Base-by-base conservation (phyloP, 495 filamentous ascomycete species). In the Aspergillus campestris region DNA sequence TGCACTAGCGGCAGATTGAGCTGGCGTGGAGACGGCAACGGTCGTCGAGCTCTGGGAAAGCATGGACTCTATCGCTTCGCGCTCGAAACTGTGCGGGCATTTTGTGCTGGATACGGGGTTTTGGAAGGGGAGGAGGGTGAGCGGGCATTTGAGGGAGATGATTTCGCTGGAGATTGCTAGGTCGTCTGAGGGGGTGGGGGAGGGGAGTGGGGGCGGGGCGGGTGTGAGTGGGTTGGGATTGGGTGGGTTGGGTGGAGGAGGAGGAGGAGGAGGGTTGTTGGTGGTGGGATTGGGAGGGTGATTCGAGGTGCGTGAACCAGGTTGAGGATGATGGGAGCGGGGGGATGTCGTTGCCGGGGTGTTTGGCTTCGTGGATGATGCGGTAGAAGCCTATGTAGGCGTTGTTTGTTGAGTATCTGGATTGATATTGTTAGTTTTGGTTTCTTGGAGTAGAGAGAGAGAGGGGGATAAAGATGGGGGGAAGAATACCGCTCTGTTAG, bases 71-170 rank as follows among this genome's bases (percentile, higher is more conserved):
- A 95, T 87, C 6, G 86, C 86, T 3, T 64, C 53, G 51, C 78
- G 82, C 62, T 95, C 84, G 61, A 94, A 95, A 7, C 76, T 86
- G 59, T 95, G 89, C 7, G 76, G 81, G 67, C 89, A 95, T 52
- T 84, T 83, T 4, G 64, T 74, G 61, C 79, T 88, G n/a, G 77
- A 89, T 2, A 76, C 66, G 0, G 89, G 89, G 38, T 91, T 78
- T 24, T 69, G 66, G 70, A 87, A 87, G n/a, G 72, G 59, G 32
- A 73, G 71, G 34, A 94, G 71, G 1, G 89, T 90, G n/a, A 95
- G 57, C 0, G 87, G 87, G 54, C 89, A 95, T 57, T 81, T 84
- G 40, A 87, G 74, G 47, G 80, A 84, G 50, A 84, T 72, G 12
- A 73, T 75, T 52, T 83, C 84, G 42, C 80, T 68, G 45, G 78